A percentile compares a stretch with the other conserved stretches of the same genome.
Conservation (phyloP, 371 early-diverging fungal species). For the Mortierella polycephala region DNA sequence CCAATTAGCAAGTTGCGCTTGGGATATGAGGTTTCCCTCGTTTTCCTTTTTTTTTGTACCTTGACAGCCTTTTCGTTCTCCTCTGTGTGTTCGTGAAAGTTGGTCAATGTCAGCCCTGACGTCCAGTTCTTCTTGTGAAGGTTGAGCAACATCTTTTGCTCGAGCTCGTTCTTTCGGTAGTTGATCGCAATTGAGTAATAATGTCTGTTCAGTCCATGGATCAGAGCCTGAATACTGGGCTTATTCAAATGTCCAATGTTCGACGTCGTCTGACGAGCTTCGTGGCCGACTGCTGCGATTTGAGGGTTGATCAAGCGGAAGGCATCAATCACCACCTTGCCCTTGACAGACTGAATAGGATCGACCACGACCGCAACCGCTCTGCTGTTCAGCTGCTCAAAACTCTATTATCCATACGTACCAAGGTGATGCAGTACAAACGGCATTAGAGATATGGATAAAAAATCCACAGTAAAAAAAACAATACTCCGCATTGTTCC, state of each 20-base stretch:
- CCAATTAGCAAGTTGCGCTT: too few species aligned
- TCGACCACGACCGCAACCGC: conserved; percentile 99
- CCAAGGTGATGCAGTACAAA: background rate
- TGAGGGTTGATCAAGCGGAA: conserved; percentile 98
- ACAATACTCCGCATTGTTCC: too few species aligned
- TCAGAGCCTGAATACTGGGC: conserved; percentile 98
- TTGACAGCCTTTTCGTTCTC: conserved; percentile 87
- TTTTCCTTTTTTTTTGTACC: conserved; percentile 51
- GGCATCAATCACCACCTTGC: conserved; percentile 99
- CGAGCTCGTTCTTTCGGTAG: conserved; percentile 99
- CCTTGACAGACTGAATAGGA: conserved; percentile 99
- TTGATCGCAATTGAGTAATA: conserved; percentile 99
- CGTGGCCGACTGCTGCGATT: conserved; percentile 89
- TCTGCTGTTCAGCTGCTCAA: conserved; percentile 96
- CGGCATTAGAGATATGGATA: too few species aligned
- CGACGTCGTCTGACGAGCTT: conserved; percentile 99
- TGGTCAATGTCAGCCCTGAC: conserved; percentile 90
- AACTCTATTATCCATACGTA: conserved; percentile 62
- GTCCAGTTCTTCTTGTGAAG: conserved; percentile 99
- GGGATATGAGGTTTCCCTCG: too few species aligned
- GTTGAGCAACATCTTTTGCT: conserved; percentile 99
- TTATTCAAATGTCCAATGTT: conserved; percentile 99
- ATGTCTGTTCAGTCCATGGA: conserved; percentile 99
- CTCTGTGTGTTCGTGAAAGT: conserved; percentile 84
- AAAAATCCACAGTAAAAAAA: too few species aligned